Percentiles rank a stretch among this genome's conserved stretches.
Evolutionary conservation across 495 filamentous ascomycete genomes (phyloP).

Genomic region (Tuber calosporum): DNA sequence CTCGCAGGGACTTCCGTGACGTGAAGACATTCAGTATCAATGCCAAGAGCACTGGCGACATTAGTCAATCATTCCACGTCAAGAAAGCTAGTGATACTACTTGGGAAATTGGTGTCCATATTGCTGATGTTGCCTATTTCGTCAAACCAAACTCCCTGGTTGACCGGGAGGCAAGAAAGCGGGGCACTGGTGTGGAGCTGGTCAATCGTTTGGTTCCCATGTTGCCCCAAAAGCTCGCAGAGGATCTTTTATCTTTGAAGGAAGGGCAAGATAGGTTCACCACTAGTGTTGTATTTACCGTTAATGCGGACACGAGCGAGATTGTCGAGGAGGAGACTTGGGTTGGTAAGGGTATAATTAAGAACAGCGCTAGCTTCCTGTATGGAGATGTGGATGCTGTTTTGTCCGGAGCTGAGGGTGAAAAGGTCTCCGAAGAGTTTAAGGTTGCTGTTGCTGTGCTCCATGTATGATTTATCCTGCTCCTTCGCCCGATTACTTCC

Average conservation of each 20-base stretch:
- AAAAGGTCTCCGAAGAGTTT: constrained; percentile 54
- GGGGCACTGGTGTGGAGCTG: constrained; percentile 89
- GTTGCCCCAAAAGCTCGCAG: constrained; percentile 74
- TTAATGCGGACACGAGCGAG: constrained; percentile 67
- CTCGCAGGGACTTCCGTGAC: constrained; percentile 82
- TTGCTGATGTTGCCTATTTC: constrained; percentile 92
- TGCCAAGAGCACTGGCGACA: constrained; percentile 69
- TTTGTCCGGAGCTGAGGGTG: constrained; percentile 55
- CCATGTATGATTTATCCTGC: constrained; percentile 51
- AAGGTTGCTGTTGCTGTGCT: constrained; percentile 66
- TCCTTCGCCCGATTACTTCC: not conserved
- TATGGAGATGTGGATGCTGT: constrained; percentile 79
- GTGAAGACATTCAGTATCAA: constrained; percentile 91
- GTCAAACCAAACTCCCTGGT: constrained; percentile 93
- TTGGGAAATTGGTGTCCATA: constrained; percentile 91
- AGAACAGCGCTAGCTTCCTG: constrained; percentile 74
- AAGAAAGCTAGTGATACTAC: constrained; percentile 72
- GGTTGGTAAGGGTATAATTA: constrained; percentile 90
- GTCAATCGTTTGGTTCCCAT: constrained; percentile 86
- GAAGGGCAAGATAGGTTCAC: constrained; percentile 84
- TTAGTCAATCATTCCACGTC: constrained; percentile 87
- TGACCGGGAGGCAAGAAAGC: constrained; percentile 95
- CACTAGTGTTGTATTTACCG: constrained; percentile 83
- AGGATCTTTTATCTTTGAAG: constrained; percentile 77
- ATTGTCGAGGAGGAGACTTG: constrained; percentile 77